Conservation (phyloP, 1,284 basidiomycete species). For the Omphalotus olearius region DNA sequence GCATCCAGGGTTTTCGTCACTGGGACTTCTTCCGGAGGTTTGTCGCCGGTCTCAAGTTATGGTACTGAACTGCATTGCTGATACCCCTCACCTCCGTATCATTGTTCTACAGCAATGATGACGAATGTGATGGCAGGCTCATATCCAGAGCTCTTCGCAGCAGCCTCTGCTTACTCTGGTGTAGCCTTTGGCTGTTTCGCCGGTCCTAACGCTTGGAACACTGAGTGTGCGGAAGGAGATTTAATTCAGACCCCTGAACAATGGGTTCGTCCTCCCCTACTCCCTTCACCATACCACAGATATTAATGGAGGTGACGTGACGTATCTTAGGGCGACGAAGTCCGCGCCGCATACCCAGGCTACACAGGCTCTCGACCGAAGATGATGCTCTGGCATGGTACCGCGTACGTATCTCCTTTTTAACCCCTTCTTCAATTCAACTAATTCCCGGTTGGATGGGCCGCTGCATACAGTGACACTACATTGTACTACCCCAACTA, state of each 20-base stretch:
- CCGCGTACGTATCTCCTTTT: slow-evolving; percentile 30
- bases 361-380: slow-evolving; percentile 45
- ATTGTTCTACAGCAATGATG: slow-evolving; percentile 44
- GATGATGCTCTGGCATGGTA: slow-evolving; percentile 54
- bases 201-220: slow-evolving; percentile 45
- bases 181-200: slow-evolving; percentile 55
- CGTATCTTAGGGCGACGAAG: slow-evolving; percentile 35
- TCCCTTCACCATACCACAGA: neutral
- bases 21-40: slow-evolving; percentile 44
- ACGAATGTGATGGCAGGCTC: slow-evolving; percentile 41
- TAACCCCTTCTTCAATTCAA: neutral
- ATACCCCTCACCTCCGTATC: too few relatives aligned
- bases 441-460: neutral
- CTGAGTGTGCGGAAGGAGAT: slow-evolving; percentile 39
- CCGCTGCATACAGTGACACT: slow-evolving; percentile 36
- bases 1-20: slow-evolving; percentile 41
- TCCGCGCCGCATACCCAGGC: slow-evolving; percentile 42
- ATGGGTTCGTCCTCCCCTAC: slow-evolving; percentile 34
- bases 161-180: slow-evolving; percentile 45
- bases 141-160: slow-evolving; percentile 52
- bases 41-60: neutral
- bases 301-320: neutral
- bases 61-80: too few relatives aligned
- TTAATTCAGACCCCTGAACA: slow-evolving; percentile 40
- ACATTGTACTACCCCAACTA: slow-evolving; percentile 49